phyloP scores from a whole-genome alignment of 345 rosid species.

The Sonneratia caseolaris region DNA sequence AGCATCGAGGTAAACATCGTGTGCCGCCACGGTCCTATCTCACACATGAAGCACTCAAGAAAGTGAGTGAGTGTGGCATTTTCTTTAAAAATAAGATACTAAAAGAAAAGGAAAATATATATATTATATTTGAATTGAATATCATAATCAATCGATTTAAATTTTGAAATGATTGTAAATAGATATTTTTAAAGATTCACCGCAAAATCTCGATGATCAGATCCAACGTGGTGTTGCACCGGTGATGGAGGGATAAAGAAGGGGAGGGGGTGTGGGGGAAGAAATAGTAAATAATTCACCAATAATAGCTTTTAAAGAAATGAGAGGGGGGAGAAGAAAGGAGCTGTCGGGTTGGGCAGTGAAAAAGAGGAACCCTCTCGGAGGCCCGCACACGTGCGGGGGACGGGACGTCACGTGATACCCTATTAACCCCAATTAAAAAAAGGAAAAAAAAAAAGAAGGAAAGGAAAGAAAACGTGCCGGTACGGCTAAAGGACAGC shows the following conservation, averaged over 20 bases:
- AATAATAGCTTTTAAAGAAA: no score
- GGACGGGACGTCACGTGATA: constrained; percentile 9
- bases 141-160: neutral
- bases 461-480: neutral
- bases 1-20: neutral
- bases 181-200: neutral
- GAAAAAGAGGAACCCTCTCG: neutral
- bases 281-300: no score
- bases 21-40: neutral
- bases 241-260: no score
- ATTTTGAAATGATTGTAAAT: neutral
- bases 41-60: neutral
- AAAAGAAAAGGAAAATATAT: no score
- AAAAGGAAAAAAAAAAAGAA: no score
- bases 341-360: neutral
- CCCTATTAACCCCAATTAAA: neutral
- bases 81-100: neutral
- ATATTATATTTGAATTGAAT: neutral
- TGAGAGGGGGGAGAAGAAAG: neutral
- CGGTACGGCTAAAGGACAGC: constrained; percentile 28
- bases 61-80: neutral
- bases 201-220: neutral
- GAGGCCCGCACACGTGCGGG: neutral
- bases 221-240: no score
- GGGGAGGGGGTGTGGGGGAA: no score